Percentiles rank a stretch among this genome's conserved stretches.
Conservation (phyloP, 257 asterid genomes). For the Jasminum sambac region DNA sequence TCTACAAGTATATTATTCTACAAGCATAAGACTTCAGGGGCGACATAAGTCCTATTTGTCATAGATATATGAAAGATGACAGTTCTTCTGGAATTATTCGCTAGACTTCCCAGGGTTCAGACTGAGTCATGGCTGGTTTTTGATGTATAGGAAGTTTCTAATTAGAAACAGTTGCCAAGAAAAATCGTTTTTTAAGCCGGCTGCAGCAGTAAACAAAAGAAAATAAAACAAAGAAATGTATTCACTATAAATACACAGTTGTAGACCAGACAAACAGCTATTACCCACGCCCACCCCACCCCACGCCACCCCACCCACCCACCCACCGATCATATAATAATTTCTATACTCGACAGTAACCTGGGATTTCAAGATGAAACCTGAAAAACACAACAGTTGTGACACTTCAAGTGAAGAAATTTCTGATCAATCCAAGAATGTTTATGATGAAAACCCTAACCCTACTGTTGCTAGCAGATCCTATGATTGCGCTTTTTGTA, state of each 20-base stretch:
- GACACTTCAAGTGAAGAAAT: conserved; percentile 45
- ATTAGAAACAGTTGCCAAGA: conserved; percentile 5
- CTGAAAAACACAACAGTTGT: conserved; percentile 32
- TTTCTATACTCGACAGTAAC: conserved; percentile 20
- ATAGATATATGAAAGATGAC: conserved; percentile 31
- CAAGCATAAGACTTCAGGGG: no score
- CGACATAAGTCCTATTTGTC: no score
- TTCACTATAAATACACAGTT: conserved; percentile 23
- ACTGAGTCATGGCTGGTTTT: conserved; percentile 17
- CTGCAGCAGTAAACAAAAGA: conserved; percentile 24
- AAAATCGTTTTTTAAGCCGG: conserved; percentile 35
- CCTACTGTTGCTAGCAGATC: conserved; percentile 53
- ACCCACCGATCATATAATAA: background rate
- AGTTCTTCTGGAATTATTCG: conserved; percentile 17
- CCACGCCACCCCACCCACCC: no score
- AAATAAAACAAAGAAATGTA: background rate
- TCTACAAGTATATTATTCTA: no score
- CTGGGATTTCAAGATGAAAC: conserved; percentile 33
- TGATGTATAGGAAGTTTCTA: conserved; percentile 7
- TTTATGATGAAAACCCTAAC: conserved; percentile 34
- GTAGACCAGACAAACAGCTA: conserved; percentile 9
- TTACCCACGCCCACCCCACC: conserved; percentile 8
- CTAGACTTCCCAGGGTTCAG: background rate
- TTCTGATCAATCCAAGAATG: conserved; percentile 29
- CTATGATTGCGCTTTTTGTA: conserved; percentile 76